A percentile compares a stretch with the other conserved stretches of the same genome.
Evolutionary conservation across 768 basidiomycete genomes (phyloP).

Genomic region (Mycena olivaceomarginata): DNA sequence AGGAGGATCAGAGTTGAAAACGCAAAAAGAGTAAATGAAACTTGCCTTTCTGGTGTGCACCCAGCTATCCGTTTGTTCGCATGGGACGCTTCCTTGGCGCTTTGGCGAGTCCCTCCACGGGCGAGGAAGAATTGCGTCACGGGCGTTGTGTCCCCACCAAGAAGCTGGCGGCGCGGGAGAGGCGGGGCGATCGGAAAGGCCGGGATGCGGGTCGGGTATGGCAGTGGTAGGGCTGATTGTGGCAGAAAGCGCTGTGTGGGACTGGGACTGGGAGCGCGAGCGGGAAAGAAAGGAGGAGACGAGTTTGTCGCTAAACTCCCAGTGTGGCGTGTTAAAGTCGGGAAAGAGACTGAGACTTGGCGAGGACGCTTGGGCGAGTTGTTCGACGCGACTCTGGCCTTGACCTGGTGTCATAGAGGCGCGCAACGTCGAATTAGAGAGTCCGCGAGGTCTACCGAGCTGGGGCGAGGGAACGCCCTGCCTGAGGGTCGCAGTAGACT

Average conservation of each 20-base stretch:
- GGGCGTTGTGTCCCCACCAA: constrained; percentile 44
- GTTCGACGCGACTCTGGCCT: constrained; percentile 31
- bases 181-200: constrained; percentile 17
- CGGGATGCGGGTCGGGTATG: constrained; percentile 3
- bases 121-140: constrained; percentile 40
- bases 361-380: constrained; percentile 19
- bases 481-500: constrained; percentile 36
- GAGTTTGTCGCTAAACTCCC: constrained; percentile 34
- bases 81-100: constrained; percentile 45
- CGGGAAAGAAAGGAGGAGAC: constrained; percentile 41
- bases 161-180: constrained; percentile 34
- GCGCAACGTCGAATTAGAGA: constrained; percentile 40
- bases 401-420: constrained; percentile 8
- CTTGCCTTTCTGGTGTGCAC: constrained; percentile 42
- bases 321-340: constrained; percentile 34
- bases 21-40: neutral
- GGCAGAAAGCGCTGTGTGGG: constrained; percentile 31
- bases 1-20: neutral
- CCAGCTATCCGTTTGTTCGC: constrained; percentile 50
- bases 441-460: constrained; percentile 34
- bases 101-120: constrained; percentile 43
- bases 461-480: constrained; percentile 23
- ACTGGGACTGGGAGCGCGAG: constrained; percentile 42
- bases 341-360: constrained; percentile 33
- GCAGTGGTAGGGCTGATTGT: constrained; percentile 32